Conservation (phyloP, 495 filamentous ascomycete species). For the Penicillium dipodomyicola region DNA sequence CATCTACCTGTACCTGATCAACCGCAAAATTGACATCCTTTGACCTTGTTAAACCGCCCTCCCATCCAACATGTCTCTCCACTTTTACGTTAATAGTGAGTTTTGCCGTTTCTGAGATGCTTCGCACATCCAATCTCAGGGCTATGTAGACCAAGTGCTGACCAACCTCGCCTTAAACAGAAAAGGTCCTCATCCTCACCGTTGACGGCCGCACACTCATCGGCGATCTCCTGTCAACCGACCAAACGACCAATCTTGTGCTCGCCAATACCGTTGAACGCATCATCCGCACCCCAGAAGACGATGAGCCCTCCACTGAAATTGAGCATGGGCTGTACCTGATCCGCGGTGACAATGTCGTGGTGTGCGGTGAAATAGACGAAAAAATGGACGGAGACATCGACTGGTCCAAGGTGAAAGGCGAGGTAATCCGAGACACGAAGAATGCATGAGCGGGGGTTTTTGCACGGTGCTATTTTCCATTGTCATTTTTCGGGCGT, state of each 20-base stretch:
- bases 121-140: too few species aligned
- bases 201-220: conserved; percentile 87
- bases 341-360: conserved; percentile 92
- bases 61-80: conserved; percentile 57
- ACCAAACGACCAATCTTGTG: conserved; percentile 91
- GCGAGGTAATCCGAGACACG: conserved; percentile 76
- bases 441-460: conserved; percentile 63
- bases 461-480: conserved; percentile 6
- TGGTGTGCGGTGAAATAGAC: conserved; percentile 84
- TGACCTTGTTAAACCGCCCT: background rate
- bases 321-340: conserved; percentile 86
- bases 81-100: conserved; percentile 65
- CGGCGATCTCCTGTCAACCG: conserved; percentile 79
- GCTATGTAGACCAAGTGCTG: conserved; percentile 25
- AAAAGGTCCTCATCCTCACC: conserved; percentile 88
- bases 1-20: conserved; percentile 5
- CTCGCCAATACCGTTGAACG: conserved; percentile 82
- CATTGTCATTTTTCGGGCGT: conserved; percentile 17
- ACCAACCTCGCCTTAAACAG: conserved; percentile 43
- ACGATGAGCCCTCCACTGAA: conserved; percentile 75
- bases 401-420: conserved; percentile 86
- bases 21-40: background rate
- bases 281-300: conserved; percentile 79
- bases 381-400: conserved; percentile 84
- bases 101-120: background rate